Evolutionary conservation across 345 rosid species (phyloP).

Genomic region (Linum trigynum): DNA sequence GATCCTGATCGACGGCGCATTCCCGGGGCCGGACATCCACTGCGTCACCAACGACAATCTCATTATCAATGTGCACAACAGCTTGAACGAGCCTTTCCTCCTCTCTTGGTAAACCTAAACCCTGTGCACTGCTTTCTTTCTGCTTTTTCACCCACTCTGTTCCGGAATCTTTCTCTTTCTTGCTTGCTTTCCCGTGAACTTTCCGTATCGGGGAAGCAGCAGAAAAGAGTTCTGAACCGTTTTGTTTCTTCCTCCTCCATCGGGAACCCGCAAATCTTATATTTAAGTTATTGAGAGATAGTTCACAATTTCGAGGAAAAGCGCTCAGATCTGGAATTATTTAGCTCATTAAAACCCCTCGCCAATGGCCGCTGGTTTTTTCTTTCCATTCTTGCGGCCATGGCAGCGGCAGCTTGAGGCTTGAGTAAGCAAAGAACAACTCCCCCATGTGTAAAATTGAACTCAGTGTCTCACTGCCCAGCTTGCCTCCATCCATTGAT

Average conservation of each 20-base stretch:
- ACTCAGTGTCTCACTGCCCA: neutral
- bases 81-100: slow-evolving; percentile 25
- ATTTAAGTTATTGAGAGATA: too few species aligned
- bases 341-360: too few species aligned
- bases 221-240: neutral
- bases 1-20: slow-evolving; percentile 24
- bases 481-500: neutral
- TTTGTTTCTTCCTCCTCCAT: neutral
- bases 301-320: too few species aligned
- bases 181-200: slow-evolving; percentile 9
- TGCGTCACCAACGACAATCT: slow-evolving; percentile 27
- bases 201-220: neutral
- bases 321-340: too few species aligned
- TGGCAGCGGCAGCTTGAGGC: too few species aligned
- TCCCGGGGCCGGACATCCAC: slow-evolving; percentile 27
- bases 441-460: too few species aligned
- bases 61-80: slow-evolving; percentile 24
- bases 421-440: too few species aligned
- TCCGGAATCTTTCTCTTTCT: neutral
- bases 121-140: neutral
- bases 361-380: too few species aligned
- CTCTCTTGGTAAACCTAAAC: slow-evolving; percentile 17
- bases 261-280: neutral
- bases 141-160: neutral
- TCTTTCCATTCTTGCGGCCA: too few species aligned